A percentile compares a stretch with the other conserved stretches of the same genome.
These are phyloP conservation scores for Talaromyces atroroseus DNA, from an alignment of 2,329 filamentous ascomycete species.

Conservation along the genomic window DNA sequence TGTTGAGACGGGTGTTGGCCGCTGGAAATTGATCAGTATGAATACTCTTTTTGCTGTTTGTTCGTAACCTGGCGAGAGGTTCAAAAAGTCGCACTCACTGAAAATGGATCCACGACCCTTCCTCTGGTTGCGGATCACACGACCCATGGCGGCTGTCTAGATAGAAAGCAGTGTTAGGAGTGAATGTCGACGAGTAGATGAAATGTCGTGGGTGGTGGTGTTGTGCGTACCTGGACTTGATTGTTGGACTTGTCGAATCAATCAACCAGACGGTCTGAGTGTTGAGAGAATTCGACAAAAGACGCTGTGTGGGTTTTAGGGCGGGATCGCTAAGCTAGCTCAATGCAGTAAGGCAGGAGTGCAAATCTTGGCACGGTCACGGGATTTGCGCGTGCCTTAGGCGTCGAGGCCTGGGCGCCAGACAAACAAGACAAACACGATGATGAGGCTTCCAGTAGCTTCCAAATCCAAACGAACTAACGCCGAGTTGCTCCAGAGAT, in stretches of 20 bases:
- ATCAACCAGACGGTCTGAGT: slow-evolving; percentile 21
- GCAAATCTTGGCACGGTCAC: slow-evolving; percentile 23
- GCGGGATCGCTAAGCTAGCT: slow-evolving; percentile 43
- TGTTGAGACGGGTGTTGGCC: slow-evolving; percentile 86
- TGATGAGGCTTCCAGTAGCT: slow-evolving; percentile 37
- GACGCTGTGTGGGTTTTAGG: slow-evolving; percentile 41
- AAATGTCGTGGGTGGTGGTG: slow-evolving; percentile 23
- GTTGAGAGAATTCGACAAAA: slow-evolving; percentile 37
- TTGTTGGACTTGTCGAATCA: slow-evolving; percentile 38
- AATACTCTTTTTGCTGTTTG: neutral
- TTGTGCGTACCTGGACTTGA: slow-evolving; percentile 39
- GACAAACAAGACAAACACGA: slow-evolving; percentile 32
- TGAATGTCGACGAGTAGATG: slow-evolving; percentile 18
- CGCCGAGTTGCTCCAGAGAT: neutral
- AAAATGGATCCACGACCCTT: slow-evolving; percentile 74
- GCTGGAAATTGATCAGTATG: slow-evolving; percentile 40
- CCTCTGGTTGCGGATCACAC: slow-evolving; percentile 73
- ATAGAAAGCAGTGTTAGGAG: slow-evolving; percentile 11
- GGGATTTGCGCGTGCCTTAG: slow-evolving; percentile 17
- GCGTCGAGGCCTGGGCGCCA: slow-evolving; percentile 6
- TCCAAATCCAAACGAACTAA: slow-evolving; percentile 22
- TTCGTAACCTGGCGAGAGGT: slow-evolving; percentile 14
- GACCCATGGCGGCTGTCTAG: slow-evolving; percentile 52
- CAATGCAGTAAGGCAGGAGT: slow-evolving; percentile 19
- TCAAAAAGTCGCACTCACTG: slow-evolving; percentile 51